phyloP scores from a whole-genome alignment of 495 filamentous ascomycete species.

The Penicillium odoratum region DNA sequence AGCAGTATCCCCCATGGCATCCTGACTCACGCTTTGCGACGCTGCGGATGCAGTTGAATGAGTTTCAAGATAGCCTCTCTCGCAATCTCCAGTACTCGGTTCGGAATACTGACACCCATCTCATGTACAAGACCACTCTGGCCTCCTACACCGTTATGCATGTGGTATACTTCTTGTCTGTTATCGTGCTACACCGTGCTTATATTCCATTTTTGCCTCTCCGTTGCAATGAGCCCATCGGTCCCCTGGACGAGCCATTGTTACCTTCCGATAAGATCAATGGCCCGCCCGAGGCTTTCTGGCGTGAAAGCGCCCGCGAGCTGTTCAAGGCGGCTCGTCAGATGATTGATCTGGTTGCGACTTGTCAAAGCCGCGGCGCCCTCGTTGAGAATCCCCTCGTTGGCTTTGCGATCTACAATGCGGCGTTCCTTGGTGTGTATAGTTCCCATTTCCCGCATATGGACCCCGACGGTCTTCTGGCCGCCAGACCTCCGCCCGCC shows the following conservation, averaged over 20 bases:
- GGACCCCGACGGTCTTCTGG: slow-evolving; percentile 66
- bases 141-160: slow-evolving; percentile 78
- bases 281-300: slow-evolving; percentile 59
- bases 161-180: slow-evolving; percentile 71
- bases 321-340: slow-evolving; percentile 71
- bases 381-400: slow-evolving; percentile 79
- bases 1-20: slow-evolving; percentile 63
- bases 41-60: slow-evolving; percentile 59
- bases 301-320: slow-evolving; percentile 71
- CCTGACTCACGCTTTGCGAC: slow-evolving; percentile 60
- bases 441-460: slow-evolving; percentile 74
- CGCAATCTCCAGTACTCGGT: slow-evolving; percentile 68
- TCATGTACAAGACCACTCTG: slow-evolving; percentile 67
- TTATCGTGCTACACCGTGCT: slow-evolving; percentile 77
- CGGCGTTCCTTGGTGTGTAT: slow-evolving; percentile 71
- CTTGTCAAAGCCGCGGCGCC: slow-evolving; percentile 67
- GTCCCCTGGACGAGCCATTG: slow-evolving; percentile 70
- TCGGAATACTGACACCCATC: slow-evolving; percentile 78
- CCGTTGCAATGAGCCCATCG: slow-evolving; percentile 63
- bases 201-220: slow-evolving; percentile 82
- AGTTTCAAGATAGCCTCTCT: slow-evolving; percentile 68
- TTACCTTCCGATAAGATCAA: slow-evolving; percentile 55
- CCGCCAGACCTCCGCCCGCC: slow-evolving; percentile 21
- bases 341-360: slow-evolving; percentile 73
- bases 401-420: slow-evolving; percentile 79